These are phyloP conservation scores for Psophocarpus tetragonolobus DNA, from an alignment of 306 rosid species.

Conservation along the genomic window DNA sequence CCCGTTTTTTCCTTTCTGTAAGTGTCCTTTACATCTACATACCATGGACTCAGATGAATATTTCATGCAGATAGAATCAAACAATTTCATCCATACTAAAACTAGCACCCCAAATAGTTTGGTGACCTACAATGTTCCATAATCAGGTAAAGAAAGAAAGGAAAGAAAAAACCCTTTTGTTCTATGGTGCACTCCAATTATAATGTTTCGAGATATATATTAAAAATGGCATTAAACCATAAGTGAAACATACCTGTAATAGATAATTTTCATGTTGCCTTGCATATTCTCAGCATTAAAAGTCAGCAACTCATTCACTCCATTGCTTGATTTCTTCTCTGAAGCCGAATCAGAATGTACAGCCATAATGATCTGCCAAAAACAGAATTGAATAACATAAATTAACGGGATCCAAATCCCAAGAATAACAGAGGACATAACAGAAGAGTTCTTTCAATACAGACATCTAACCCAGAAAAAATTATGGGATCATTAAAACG, in stretches of 20 bases:
- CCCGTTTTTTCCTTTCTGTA: background rate
- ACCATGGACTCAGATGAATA: background rate
- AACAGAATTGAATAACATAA: background rate
- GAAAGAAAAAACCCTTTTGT: background rate
- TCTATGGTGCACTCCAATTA: conserved; percentile 2
- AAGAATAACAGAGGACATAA: too few relatives aligned
- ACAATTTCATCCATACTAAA: conserved; percentile 1
- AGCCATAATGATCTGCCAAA: conserved; percentile 57
- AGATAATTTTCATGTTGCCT: conserved; percentile 76
- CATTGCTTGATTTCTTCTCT: conserved; percentile 71
- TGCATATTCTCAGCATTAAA: conserved; percentile 92
- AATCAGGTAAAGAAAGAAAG: conserved; percentile 10
- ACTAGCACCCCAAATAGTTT: conserved; percentile 7
- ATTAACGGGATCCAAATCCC: too few relatives aligned
- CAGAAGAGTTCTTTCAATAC: too few relatives aligned
- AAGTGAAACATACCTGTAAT: conserved; percentile 72
- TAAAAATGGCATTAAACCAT: conserved; percentile 1
- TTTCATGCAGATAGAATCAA: conserved; percentile 22
- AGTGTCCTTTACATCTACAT: background rate
- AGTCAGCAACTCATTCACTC: conserved; percentile 56
- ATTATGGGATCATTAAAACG: too few relatives aligned
- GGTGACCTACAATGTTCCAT: background rate
- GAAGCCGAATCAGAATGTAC: conserved; percentile 57
- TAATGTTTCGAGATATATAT: conserved; percentile 6
- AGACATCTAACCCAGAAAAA: too few relatives aligned